These are phyloP conservation scores for Quercus dentata DNA, from an alignment of 306 rosid genomes.

Conservation along the genomic window DNA sequence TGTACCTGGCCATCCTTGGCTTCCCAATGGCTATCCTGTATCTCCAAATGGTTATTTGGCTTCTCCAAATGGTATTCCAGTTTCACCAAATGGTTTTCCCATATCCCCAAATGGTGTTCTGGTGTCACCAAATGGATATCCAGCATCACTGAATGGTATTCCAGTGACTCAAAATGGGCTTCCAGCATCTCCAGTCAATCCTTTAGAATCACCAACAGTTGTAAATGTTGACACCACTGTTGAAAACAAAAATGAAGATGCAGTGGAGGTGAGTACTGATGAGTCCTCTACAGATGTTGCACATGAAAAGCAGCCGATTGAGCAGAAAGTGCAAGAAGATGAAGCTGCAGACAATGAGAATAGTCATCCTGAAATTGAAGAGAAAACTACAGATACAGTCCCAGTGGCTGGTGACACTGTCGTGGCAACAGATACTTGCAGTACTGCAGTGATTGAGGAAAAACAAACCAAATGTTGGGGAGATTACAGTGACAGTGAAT, in stretches of 20 bases:
- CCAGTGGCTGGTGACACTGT: constrained; percentile 23
- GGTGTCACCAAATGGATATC: constrained; percentile 54
- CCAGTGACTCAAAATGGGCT: constrained; percentile 50
- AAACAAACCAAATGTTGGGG: constrained; percentile 80
- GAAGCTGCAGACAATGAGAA: constrained; percentile 33
- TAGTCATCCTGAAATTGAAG: constrained; percentile 34
- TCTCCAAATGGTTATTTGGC: constrained; percentile 64
- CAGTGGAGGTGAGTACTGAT: constrained; percentile 35
- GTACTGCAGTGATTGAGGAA: constrained; percentile 34
- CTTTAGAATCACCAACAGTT: constrained; percentile 43
- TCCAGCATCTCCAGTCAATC: constrained; percentile 50
- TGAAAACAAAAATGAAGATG: constrained; percentile 32
- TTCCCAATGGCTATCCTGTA: constrained; percentile 68
- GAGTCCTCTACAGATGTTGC: constrained; percentile 26
- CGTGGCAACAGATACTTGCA: constrained; percentile 33
- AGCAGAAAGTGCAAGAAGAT: constrained; percentile 40
- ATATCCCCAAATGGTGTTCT: constrained; percentile 56
- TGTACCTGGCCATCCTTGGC: constrained; percentile 86
- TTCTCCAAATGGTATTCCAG: constrained; percentile 51
- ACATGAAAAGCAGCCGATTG: constrained; percentile 41
- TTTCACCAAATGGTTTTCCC: constrained; percentile 57
- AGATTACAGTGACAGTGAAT: constrained; percentile 86
- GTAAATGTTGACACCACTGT: constrained; percentile 30
- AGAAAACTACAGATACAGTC: constrained; percentile 35
- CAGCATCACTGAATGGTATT: constrained; percentile 40